These are phyloP conservation scores for Coccomyxa subellipsoidea DNA, from an alignment of 163 green algal genomes.

Conservation along the genomic window DNA sequence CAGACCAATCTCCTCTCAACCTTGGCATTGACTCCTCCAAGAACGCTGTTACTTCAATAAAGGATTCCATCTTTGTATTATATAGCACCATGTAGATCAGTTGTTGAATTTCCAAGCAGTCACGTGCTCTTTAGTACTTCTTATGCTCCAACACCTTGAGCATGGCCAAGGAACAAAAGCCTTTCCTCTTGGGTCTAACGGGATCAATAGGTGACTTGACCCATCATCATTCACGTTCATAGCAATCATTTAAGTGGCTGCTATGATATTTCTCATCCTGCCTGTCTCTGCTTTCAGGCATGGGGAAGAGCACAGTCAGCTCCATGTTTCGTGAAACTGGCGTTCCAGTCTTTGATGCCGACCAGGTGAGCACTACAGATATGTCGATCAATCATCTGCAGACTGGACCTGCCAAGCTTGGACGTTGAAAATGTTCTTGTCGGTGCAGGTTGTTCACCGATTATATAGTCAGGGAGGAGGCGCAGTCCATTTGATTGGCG, in stretches of 20 bases:
- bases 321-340: slow-evolving; percentile 49
- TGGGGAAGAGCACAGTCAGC: slow-evolving; percentile 74
- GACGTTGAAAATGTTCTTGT: not conserved
- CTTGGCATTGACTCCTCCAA: too few species aligned
- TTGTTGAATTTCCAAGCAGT: too few species aligned
- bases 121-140: too few species aligned
- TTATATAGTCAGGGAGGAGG: slow-evolving; percentile 72
- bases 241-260: too few species aligned
- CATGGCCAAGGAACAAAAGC: not conserved
- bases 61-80: too few species aligned
- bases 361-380: slow-evolving; percentile 36
- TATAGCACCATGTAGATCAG: too few species aligned
- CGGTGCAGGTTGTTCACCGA: slow-evolving; percentile 61
- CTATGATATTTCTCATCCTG: not conserved
- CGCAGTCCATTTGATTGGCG: slow-evolving; percentile 55
- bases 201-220: slow-evolving; percentile 21
- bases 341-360: slow-evolving; percentile 68
- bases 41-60: too few species aligned
- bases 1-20: too few species aligned
- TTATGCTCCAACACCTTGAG: too few species aligned
- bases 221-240: too few species aligned
- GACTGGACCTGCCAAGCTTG: too few species aligned
- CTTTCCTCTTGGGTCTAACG: slow-evolving; percentile 12
- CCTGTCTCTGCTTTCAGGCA: slow-evolving; percentile 31
- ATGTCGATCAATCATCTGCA: too few species aligned